These are phyloP conservation scores for Lavandula angustifolia DNA, from an alignment of 257 asterid species.

Conservation along the genomic window DNA sequence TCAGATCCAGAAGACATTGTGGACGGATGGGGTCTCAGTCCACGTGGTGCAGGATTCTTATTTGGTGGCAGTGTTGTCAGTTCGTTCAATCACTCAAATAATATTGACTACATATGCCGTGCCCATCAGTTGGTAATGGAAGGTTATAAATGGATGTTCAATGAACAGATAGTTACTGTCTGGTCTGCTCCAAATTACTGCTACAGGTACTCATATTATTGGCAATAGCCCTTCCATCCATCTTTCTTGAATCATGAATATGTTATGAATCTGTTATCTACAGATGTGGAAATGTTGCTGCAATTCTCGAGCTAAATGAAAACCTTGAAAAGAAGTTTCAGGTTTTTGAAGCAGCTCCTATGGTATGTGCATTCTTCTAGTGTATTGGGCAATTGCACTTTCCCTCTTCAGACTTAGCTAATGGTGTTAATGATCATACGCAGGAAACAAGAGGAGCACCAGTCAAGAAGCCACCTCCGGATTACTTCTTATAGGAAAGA, in stretches of 20 bases:
- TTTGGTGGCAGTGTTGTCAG: slow-evolving; percentile 91
- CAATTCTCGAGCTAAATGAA: slow-evolving; percentile 88
- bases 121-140: slow-evolving; percentile 99
- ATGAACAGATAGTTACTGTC: slow-evolving; percentile 85
- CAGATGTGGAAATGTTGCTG: slow-evolving; percentile 98
- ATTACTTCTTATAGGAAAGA: slow-evolving; percentile 70
- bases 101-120: slow-evolving; percentile 87
- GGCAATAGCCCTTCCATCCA: background rate
- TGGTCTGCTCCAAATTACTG: slow-evolving; percentile 99
- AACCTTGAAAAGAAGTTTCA: slow-evolving; percentile 76
- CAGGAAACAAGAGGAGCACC: slow-evolving; percentile 96
- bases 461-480: slow-evolving; percentile 80
- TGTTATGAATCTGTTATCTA: slow-evolving; percentile 25
- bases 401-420: background rate
- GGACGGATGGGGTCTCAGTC: slow-evolving; percentile 98
- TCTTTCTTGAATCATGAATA: slow-evolving; percentile 14
- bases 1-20: slow-evolving; percentile 96
- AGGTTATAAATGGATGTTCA: slow-evolving; percentile 98
- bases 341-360: slow-evolving; percentile 97
- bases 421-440: slow-evolving; percentile 31
- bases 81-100: slow-evolving; percentile 79
- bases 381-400: too few species aligned
- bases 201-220: slow-evolving; percentile 56
- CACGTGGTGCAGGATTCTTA: slow-evolving; percentile 97
- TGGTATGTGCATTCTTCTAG: slow-evolving; percentile 46